Percentiles rank a stretch among this genome's conserved stretches.
Conservation (phyloP, 2,329 filamentous ascomycete species). For the Aspergillus quadrilineatus region DNA sequence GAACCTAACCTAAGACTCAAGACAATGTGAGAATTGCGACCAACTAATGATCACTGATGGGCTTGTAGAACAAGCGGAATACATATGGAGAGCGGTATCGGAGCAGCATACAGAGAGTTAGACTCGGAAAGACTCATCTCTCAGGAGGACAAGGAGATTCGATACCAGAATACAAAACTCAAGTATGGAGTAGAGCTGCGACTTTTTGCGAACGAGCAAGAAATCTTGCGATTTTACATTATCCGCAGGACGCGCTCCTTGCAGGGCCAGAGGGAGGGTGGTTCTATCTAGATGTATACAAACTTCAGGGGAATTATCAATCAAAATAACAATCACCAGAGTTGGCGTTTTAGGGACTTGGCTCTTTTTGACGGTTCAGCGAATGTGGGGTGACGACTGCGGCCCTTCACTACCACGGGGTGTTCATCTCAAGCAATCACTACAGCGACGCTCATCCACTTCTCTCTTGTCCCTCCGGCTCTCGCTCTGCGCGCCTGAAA, state of each 20-base stretch:
- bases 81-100: not conserved
- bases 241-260: constrained; percentile 2
- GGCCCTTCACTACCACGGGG: not conserved
- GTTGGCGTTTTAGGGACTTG: not conserved
- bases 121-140: not conserved
- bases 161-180: not conserved
- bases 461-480: not conserved
- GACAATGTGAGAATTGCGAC: no score
- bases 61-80: no score
- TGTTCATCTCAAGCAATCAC: not conserved
- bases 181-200: no score
- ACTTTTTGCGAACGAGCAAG: no score
- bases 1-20: no score
- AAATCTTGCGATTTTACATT: not conserved
- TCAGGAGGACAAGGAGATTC: not conserved
- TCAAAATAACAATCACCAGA: not conserved
- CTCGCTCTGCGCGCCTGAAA: not conserved
- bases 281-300: not conserved
- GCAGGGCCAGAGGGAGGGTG: not conserved
- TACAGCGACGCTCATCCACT: not conserved
- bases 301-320: constrained; percentile 13
- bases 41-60: no score
- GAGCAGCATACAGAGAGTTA: not conserved
- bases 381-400: constrained; percentile 14
- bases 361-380: not conserved